These are phyloP conservation scores for Aspergillus felis DNA, from an alignment of 2,329 filamentous ascomycete species.

Conservation along the genomic window DNA sequence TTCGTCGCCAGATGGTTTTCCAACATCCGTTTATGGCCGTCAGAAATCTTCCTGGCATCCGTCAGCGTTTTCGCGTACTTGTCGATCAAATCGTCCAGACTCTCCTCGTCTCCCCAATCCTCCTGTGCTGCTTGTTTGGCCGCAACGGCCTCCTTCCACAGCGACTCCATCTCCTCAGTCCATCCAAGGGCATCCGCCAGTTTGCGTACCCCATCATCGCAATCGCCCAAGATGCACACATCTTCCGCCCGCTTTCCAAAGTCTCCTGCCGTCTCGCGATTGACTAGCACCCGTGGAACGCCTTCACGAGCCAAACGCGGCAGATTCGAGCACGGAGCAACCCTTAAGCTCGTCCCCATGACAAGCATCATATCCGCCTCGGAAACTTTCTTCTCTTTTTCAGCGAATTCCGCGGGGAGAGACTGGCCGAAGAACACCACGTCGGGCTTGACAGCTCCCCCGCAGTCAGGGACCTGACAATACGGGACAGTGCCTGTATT, in stretches of 20 bases:
- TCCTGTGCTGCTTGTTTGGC: slow-evolving; percentile 48
- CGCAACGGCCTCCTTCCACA: slow-evolving; percentile 64
- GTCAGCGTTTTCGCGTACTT: slow-evolving; percentile 49
- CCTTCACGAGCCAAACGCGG: slow-evolving; percentile 56
- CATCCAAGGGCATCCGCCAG: slow-evolving; percentile 74
- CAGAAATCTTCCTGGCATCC: slow-evolving; percentile 40
- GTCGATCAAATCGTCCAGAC: slow-evolving; percentile 48
- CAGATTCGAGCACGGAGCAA: slow-evolving; percentile 75
- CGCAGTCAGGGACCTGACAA: slow-evolving; percentile 58
- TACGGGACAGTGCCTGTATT: slow-evolving; percentile 61
- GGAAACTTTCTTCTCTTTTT: slow-evolving; percentile 45
- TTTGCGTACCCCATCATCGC: slow-evolving; percentile 68
- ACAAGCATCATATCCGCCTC: slow-evolving; percentile 69
- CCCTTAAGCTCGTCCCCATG: slow-evolving; percentile 74
- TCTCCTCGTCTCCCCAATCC: slow-evolving; percentile 37
- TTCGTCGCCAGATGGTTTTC: slow-evolving; percentile 24
- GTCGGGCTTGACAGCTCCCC: slow-evolving; percentile 75
- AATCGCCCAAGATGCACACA: slow-evolving; percentile 69
- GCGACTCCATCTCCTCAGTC: slow-evolving; percentile 67
- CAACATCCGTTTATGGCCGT: slow-evolving; percentile 36
- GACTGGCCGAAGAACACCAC: slow-evolving; percentile 82
- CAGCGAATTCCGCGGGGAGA: slow-evolving; percentile 58
- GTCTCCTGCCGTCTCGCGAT: slow-evolving; percentile 70
- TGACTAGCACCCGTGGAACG: slow-evolving; percentile 72
- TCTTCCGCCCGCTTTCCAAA: slow-evolving; percentile 72